These are phyloP conservation scores for Xylariomycetidae sp. DNA, from an alignment of 2,329 filamentous ascomycete species.

Conservation along the genomic window DNA sequence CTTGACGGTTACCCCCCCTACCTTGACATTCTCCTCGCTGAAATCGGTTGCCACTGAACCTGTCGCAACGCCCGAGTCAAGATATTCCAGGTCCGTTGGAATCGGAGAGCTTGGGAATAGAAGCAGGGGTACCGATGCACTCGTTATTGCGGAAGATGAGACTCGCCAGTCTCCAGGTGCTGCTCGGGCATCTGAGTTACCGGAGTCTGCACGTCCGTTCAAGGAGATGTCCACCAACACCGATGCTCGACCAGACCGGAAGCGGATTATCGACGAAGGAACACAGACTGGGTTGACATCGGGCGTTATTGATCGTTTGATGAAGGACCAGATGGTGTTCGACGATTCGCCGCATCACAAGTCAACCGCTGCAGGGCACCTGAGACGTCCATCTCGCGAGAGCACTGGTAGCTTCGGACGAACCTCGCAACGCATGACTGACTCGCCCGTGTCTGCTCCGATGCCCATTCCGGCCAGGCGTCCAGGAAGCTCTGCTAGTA, in stretches of 20 bases:
- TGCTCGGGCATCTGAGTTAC: conserved; percentile 36
- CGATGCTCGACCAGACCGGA: conserved; percentile 33
- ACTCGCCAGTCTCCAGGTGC: conserved; percentile 48
- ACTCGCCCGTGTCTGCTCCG: conserved; percentile 29
- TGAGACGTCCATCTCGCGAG: conserved; percentile 41
- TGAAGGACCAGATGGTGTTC: conserved; percentile 58
- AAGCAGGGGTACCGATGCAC: conserved; percentile 30
- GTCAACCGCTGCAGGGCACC: no score
- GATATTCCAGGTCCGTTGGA: conserved; percentile 48
- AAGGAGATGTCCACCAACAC: conserved; percentile 58
- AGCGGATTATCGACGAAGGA: conserved; percentile 44
- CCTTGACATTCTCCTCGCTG: conserved; percentile 38
- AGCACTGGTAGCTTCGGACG: conserved; percentile 39
- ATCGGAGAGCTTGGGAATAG: conserved; percentile 47
- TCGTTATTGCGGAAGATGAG: conserved; percentile 59
- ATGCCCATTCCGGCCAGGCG: conserved; percentile 39
- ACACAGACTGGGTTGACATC: conserved; percentile 83
- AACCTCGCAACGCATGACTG: conserved; percentile 30
- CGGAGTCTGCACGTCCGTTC: conserved; percentile 53
- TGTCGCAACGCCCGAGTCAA: conserved; percentile 28
- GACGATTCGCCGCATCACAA: no score
- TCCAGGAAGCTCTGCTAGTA: conserved; percentile 69
- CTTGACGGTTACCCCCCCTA: conserved; percentile 19
- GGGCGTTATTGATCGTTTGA: conserved; percentile 70
- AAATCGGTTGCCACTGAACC: conserved; percentile 41